Conservation (phyloP, 768 basidiomycete genomes). For the Russula earlei region DNA sequence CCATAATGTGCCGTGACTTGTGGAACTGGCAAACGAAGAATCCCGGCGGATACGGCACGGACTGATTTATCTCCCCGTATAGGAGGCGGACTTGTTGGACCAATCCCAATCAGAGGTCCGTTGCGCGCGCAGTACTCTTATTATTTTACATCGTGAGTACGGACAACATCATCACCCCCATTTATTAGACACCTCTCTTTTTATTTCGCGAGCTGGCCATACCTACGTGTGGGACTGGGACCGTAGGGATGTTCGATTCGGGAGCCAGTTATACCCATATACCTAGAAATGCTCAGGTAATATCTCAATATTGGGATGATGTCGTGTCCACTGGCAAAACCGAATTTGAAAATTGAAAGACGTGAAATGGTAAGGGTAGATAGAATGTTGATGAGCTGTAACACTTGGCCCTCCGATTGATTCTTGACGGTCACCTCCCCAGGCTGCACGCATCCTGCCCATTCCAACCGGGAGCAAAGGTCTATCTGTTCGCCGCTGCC, state of each 20-base stretch:
- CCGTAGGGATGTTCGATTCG: not conserved
- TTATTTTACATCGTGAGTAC: constrained; percentile 5
- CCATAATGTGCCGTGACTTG: constrained; percentile 91
- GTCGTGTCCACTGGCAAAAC: not conserved
- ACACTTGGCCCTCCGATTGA: no score
- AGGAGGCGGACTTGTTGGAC: not conserved
- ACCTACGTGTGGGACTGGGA: not conserved
- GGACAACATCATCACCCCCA: constrained; percentile 3
- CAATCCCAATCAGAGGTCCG: not conserved
- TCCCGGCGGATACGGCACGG: constrained; percentile 56
- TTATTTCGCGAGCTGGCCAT: not conserved
- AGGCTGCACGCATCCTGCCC: no score
- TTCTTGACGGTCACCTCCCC: no score
- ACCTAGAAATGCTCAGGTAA: constrained; percentile 5
- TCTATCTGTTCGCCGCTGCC: no score
- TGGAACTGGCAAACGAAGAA: constrained; percentile 99
- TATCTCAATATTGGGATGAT: not conserved
- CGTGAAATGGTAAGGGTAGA: not conserved
- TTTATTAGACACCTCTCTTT: constrained; percentile 4
- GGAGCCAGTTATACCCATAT: constrained; percentile 8
- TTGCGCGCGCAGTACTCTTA: not conserved
- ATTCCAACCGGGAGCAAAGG: no score
- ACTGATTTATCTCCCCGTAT: not conserved
- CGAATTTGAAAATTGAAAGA: not conserved
- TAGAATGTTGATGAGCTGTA: no score